These are phyloP conservation scores for Funneliformis mosseae DNA, from an alignment of 192 early-diverging fungal species.

Conservation along the genomic window DNA sequence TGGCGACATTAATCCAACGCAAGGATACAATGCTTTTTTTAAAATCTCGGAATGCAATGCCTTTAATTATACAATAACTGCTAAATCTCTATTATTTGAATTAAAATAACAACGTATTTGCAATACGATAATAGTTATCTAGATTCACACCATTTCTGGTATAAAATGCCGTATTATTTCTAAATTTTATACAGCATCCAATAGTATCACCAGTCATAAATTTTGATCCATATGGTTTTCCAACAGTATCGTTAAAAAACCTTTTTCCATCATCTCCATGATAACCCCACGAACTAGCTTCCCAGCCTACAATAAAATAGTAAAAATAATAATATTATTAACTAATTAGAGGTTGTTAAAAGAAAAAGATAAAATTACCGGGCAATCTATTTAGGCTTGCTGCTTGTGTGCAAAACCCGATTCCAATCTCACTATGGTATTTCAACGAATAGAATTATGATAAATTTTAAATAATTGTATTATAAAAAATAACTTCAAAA, in stretches of 20 bases:
- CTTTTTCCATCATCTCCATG: conserved; percentile 55
- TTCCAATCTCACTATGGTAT: not conserved
- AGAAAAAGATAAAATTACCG: not conserved
- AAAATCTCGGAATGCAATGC: conserved; percentile 46
- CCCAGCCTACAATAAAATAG: conserved; percentile 66
- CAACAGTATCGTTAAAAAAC: conserved; percentile 73
- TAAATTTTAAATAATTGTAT: not conserved
- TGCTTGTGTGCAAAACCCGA: not conserved
- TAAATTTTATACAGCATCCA: conserved; percentile 91
- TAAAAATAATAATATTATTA: not conserved
- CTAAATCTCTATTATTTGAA: not conserved
- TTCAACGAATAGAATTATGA: not conserved
- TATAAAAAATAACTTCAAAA: not conserved
- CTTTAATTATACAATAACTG: conserved; percentile 5
- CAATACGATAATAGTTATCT: too few species aligned
- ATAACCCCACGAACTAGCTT: conserved; percentile 84
- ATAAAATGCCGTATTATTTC: conserved; percentile 74
- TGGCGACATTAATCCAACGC: conserved; percentile 70
- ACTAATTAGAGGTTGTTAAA: not conserved
- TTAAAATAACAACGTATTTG: not conserved
- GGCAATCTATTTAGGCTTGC: not conserved
- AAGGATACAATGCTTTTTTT: conserved; percentile 62
- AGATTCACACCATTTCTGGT: conserved; percentile 89
- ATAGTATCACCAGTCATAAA: conserved; percentile 53
- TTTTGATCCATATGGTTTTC: conserved; percentile 78